These are phyloP conservation scores for Pichia sp. DNA, from an alignment of 1,139 yeast species.

Conservation along the genomic window DNA sequence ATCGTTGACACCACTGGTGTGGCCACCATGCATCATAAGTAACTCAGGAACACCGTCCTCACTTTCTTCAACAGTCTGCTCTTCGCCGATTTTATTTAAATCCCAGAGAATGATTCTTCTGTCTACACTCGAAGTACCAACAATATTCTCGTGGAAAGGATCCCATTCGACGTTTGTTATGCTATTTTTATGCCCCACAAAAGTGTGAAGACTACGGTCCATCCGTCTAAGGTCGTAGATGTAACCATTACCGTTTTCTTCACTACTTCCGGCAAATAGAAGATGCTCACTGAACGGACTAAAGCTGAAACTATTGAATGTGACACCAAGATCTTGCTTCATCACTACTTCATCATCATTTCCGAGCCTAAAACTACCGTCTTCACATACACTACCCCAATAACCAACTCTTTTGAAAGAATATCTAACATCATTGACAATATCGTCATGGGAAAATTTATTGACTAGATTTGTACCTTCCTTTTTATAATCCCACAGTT, in stretches of 20 bases:
- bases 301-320: constrained; percentile 48
- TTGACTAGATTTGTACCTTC: constrained; percentile 10
- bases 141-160: constrained; percentile 59
- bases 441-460: constrained; percentile 34
- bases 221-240: constrained; percentile 52
- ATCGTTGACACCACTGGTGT: constrained; percentile 68
- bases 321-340: constrained; percentile 21
- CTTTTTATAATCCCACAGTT: constrained; percentile 42
- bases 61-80: constrained; percentile 69
- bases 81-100: constrained; percentile 62
- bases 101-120: constrained; percentile 73
- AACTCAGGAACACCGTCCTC: constrained; percentile 78
- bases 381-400: constrained; percentile 71
- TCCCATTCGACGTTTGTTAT: constrained; percentile 66
- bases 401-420: constrained; percentile 40
- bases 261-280: constrained; percentile 51
- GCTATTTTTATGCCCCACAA: constrained; percentile 71
- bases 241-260: constrained; percentile 53
- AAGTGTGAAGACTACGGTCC: constrained; percentile 44
- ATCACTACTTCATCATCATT: too few relatives aligned
- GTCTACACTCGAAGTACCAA: constrained; percentile 70
- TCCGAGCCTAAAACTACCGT: constrained; percentile 32
- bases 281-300: constrained; percentile 53
- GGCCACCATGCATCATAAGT: constrained; percentile 85
- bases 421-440: constrained; percentile 74